A percentile compares a stretch with the other conserved stretches of the same genome.
Conservation (phyloP, 2,329 filamentous ascomycete species). For the Neoascochyta sp. region DNA sequence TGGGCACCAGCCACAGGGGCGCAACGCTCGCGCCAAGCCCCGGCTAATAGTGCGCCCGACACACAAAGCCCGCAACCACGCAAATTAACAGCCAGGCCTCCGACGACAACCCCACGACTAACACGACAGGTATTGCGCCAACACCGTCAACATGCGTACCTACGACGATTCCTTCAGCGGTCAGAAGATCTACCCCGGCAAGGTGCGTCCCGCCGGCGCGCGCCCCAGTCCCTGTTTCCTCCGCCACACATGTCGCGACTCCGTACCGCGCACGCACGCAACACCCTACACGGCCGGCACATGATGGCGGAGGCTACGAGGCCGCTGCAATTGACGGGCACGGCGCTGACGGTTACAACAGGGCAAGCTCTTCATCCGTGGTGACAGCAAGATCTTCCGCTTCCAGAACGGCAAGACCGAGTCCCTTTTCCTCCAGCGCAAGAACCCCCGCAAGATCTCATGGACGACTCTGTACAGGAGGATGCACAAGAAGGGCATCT, state of each 20-base stretch:
- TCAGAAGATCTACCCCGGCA: conserved; percentile 76
- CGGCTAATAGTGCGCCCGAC: conserved; percentile 16
- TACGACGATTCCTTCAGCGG: conserved; percentile 77
- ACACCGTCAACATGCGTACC: conserved; percentile 64
- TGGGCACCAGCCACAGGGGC: conserved; percentile 7
- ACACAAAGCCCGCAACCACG: conserved; percentile 12
- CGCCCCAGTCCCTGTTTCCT: conserved; percentile 9
- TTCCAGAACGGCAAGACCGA: conserved; percentile 99
- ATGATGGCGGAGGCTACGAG: conserved; percentile 11
- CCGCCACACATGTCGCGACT: conserved; percentile 25
- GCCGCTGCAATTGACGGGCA: conserved; percentile 9
- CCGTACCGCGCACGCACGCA: conserved; percentile 8
- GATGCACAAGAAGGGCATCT: conserved; percentile 99
- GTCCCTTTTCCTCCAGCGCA: conserved; percentile 99
- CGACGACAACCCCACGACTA: conserved; percentile 37
- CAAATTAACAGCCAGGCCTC: conserved; percentile 18
- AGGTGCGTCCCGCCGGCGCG: conserved; percentile 53
- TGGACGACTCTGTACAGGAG: conserved; percentile 98
- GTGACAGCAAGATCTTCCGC: conserved; percentile 99
- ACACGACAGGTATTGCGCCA: conserved; percentile 40
- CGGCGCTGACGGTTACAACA: conserved; percentile 45
- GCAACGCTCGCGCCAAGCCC: conserved; percentile 11
- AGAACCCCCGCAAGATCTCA: conserved; percentile 99
- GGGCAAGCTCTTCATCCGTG: conserved; percentile 99
- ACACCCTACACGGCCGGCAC: conserved; percentile 12